phyloP scores from a whole-genome alignment of 306 rosid species.

The Vicia sativa region DNA sequence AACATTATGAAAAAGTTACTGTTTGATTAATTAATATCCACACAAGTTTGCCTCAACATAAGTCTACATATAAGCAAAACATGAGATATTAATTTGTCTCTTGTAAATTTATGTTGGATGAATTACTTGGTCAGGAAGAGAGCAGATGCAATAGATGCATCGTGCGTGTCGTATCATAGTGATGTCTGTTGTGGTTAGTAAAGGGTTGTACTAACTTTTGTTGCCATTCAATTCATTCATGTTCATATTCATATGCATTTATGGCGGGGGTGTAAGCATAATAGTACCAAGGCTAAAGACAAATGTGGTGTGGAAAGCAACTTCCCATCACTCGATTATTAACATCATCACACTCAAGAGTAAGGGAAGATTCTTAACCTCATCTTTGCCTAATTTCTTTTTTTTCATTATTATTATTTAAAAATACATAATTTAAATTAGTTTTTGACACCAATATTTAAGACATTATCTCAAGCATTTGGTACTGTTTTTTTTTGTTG shows the following conservation, averaged over 20 bases:
- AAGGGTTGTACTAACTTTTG: constrained; percentile 43
- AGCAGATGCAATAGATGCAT: constrained; percentile 44
- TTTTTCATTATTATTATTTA: too few species aligned
- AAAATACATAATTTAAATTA: too few species aligned
- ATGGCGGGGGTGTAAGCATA: constrained; percentile 48
- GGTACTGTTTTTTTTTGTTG: too few species aligned
- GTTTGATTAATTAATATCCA: constrained; percentile 34
- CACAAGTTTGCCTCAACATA: background rate
- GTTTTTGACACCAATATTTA: too few species aligned
- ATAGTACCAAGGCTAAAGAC: constrained; percentile 41
- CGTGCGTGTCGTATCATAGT: constrained; percentile 45
- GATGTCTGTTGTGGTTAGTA: constrained; percentile 31
- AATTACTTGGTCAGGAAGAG: constrained; percentile 30
- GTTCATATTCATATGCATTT: constrained; percentile 27
- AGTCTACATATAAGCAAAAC: background rate
- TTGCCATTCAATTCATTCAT: constrained; percentile 41
- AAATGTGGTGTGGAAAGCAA: constrained; percentile 46
- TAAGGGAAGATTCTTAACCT: constrained; percentile 34
- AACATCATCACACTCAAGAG: too few species aligned
- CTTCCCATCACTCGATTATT: constrained; percentile 32
- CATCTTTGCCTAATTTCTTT: constrained; percentile 21
- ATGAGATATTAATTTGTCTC: constrained; percentile 26
- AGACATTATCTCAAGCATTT: too few species aligned
- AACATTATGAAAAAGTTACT: background rate
- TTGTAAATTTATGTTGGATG: constrained; percentile 25